Conservation (phyloP, 352 stramenopile species). For the Pythium rhizo-oryzae region DNA sequence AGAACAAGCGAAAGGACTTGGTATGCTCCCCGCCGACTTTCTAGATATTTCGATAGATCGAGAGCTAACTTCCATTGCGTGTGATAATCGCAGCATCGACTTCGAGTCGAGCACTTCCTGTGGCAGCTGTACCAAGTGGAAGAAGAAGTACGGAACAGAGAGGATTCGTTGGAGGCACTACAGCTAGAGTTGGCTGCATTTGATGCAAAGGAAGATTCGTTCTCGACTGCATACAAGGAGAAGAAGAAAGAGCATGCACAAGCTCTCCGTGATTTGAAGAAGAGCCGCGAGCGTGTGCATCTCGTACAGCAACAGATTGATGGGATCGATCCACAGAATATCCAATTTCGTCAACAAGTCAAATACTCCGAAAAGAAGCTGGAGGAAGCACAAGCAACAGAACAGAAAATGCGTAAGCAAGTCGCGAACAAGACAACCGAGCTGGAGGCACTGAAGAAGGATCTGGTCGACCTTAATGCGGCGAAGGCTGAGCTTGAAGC, state of each 20-base stretch:
- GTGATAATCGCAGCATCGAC: constrained; percentile 41
- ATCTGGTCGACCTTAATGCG: constrained; percentile 66
- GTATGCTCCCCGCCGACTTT: constrained; percentile 29
- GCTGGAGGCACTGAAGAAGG: constrained; percentile 73
- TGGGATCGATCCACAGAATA: constrained; percentile 67
- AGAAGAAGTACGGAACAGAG: constrained; percentile 82
- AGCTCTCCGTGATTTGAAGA: constrained; percentile 61
- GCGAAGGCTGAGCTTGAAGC: constrained; percentile 63
- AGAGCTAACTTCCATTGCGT: no score
- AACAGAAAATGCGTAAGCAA: constrained; percentile 73
- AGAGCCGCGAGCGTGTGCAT: constrained; percentile 66
- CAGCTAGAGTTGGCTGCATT: constrained; percentile 50
- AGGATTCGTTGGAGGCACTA: constrained; percentile 67
- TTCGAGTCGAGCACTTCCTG: constrained; percentile 94
- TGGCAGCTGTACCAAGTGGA: constrained; percentile 97
- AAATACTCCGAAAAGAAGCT: constrained; percentile 82
- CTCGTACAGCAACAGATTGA: constrained; percentile 89
- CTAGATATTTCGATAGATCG: no score
- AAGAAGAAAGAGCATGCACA: constrained; percentile 77
- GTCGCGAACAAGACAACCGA: constrained; percentile 85
- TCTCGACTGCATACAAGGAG: constrained; percentile 51
- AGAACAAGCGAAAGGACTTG: constrained; percentile 67
- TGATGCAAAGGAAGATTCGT: constrained; percentile 48
- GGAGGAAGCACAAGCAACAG: constrained; percentile 45
- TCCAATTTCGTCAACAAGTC: constrained; percentile 89